Conservation (phyloP, 495 filamentous ascomycete genomes). For the Penicillium dipodomyicola region DNA sequence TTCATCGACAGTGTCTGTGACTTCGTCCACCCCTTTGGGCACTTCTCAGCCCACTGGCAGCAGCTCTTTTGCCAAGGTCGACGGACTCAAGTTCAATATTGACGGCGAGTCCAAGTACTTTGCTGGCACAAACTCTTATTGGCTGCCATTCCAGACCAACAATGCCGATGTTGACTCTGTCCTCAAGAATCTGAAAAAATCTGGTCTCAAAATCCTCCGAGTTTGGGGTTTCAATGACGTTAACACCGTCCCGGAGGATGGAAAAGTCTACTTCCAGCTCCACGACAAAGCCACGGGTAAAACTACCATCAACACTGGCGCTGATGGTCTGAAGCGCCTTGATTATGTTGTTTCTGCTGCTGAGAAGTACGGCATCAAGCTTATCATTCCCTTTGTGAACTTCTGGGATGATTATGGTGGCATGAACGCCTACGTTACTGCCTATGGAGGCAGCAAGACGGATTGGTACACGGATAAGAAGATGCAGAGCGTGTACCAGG, state of each 20-base stretch:
- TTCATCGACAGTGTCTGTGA: background rate
- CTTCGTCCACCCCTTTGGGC: background rate
- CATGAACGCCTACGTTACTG: background rate
- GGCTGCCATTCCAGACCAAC: background rate
- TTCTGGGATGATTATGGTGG: background rate
- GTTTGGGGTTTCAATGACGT: background rate
- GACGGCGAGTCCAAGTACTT: background rate
- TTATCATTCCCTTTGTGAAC: background rate
- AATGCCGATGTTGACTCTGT: background rate
- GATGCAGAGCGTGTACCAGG: background rate
- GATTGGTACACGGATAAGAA: background rate
- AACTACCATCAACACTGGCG: background rate
- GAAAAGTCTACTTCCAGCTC: background rate
- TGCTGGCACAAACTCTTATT: background rate
- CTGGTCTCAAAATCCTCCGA: background rate
- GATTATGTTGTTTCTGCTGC: background rate
- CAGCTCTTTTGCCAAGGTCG: background rate
- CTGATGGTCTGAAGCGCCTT: background rate
- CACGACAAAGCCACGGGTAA: background rate
- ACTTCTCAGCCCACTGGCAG: background rate
- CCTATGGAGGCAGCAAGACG: background rate
- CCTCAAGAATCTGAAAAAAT: background rate
- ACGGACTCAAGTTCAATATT: background rate
- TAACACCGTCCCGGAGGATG: background rate
- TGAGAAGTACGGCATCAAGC: background rate